Base-by-base conservation (phyloP, 352 stramenopile genomes). In the Globisporangium takayamanum region DNA sequence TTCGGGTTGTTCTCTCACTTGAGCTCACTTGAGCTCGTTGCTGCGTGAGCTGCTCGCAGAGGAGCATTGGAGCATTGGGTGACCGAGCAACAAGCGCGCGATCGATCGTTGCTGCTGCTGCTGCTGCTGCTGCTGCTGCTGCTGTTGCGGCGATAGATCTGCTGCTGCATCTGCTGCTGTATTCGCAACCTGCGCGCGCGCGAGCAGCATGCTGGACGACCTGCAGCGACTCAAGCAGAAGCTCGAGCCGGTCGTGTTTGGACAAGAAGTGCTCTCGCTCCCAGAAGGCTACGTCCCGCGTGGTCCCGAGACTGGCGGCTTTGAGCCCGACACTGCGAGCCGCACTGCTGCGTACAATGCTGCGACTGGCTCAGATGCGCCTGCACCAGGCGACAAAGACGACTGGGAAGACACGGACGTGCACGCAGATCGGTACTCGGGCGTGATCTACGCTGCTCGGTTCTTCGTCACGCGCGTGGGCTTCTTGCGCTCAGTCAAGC, bases 391-490 rank as follows among this genome's bases (percentile, higher is more conserved):
- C 33, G 69, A 63, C 15, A 73, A 84, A 20, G 75, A 84, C 18
- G 62, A 66, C 46, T 57, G 49, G 62, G 78, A 88, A 26, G 64
- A 72, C 18, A 62, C 80, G 1, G 68, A 87, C 25, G 69, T 80
- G 22, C 72, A 69, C 1, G 56, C 59, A 5, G 91, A 93, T 51
- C 78, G 85, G n/a, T 90, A 90, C 60, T 69, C 85, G 2, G 85
- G 85, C 50, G 79, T 95, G 20, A 83, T 95, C 62, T 91, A 95
- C 59, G 85, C 85, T 5, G 76, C 82, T 37, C 80, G 85, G 10
- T 95, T 92, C 70, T 93, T 93, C 62, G 86, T 95, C 57, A 93
- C 83, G 41, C 74, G 84, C 33, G 78, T 92, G 25, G 80, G 84
- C 41, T 94, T 94, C 51, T 57, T 94, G 44, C 81, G 82, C 20